Evolutionary conservation across 139 green algal genomes (phyloP).

Genomic region (Pseudopediastrum boryanum): DNA sequence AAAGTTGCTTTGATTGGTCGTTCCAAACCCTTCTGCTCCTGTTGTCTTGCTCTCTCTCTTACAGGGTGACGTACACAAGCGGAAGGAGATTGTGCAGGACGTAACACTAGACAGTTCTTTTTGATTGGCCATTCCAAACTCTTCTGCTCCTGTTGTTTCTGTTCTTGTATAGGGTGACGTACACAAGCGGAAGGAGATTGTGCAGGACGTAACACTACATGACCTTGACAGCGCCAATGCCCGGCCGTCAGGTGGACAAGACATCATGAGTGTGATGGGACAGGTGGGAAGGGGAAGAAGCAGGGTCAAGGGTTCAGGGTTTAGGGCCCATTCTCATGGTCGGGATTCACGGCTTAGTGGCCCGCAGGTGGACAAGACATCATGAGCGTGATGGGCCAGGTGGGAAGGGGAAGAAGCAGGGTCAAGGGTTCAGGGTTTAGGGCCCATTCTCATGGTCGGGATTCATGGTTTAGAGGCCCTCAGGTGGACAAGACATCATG

Average conservation of each 20-base stretch:
- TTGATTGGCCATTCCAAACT: too few relatives aligned
- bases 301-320: too few relatives aligned
- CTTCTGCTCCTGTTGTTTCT: background rate
- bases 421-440: too few relatives aligned
- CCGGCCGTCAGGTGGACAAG: conserved; percentile 72
- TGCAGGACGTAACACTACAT: conserved; percentile 99
- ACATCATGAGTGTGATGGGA: conserved; percentile 96
- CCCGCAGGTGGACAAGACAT: conserved; percentile 87
- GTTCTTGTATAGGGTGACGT: conserved; percentile 85
- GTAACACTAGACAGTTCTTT: too few relatives aligned
- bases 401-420: conserved; percentile 39
- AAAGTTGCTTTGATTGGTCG: too few relatives aligned
- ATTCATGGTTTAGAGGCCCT: too few relatives aligned
- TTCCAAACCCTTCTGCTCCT: too few relatives aligned
- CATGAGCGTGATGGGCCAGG: conserved; percentile 93
- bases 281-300: conserved; percentile 44
- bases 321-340: too few relatives aligned
- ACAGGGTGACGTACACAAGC: conserved; percentile 98
- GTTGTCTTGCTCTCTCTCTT: background rate
- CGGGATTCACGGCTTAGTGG: too few relatives aligned
- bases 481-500: conserved; percentile 88
- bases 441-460: too few relatives aligned
- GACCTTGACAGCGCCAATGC: conserved; percentile 98
- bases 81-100: conserved; percentile 99
- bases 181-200: conserved; percentile 99